Conservation (phyloP, 2,329 filamentous ascomycete species). For the Colletotrichum higginsianum region DNA sequence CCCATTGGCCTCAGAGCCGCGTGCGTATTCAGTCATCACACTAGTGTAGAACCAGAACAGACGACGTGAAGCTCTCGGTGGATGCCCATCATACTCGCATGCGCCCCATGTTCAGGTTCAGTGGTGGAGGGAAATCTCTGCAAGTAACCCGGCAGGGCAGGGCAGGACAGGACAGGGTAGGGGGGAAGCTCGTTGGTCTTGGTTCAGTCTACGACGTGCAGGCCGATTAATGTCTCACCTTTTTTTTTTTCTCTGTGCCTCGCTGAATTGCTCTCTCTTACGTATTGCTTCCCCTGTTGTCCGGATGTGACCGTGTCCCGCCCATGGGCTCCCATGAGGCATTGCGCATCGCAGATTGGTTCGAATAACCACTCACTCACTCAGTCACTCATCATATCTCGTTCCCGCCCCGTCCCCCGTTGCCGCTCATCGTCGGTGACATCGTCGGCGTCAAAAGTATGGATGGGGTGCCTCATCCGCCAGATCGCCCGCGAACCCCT, state of each 20-base stretch:
- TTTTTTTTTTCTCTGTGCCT: background rate
- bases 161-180: background rate
- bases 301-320: background rate
- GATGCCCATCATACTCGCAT: background rate
- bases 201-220: background rate
- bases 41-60: background rate
- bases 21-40: background rate
- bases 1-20: background rate
- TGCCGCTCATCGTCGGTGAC: background rate
- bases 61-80: background rate
- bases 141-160: background rate
- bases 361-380: slow-evolving; percentile 7
- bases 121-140: slow-evolving; percentile 11
- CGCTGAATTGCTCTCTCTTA: slow-evolving; percentile 24
- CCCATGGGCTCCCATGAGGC: slow-evolving; percentile 4
- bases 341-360: slow-evolving; percentile 14
- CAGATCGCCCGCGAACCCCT: slow-evolving; percentile 8
- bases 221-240: slow-evolving; percentile 5
- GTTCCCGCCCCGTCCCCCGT: slow-evolving; percentile 7
- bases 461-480: slow-evolving; percentile 7
- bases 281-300: background rate
- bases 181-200: background rate
- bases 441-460: background rate
- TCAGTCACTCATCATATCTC: background rate
- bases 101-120: background rate